These are phyloP conservation scores for Endoconidiophora laricicola DNA, from an alignment of 2,329 filamentous ascomycete species.

Conservation along the genomic window DNA sequence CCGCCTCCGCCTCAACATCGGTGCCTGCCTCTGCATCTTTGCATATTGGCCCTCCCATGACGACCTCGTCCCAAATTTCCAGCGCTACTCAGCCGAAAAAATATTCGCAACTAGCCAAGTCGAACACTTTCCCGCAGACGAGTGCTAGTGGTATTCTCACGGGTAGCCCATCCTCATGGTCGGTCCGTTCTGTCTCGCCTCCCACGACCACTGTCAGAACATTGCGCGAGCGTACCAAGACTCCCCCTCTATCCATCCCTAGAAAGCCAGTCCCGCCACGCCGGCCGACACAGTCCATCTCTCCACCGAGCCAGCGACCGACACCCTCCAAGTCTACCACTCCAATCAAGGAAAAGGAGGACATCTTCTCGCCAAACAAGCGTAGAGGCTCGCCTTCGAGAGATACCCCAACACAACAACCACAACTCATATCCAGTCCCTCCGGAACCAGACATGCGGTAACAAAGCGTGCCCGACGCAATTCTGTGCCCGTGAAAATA, in stretches of 20 bases:
- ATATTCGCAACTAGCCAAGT: background rate
- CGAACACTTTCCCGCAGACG: no score
- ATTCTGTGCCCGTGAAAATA: constrained; percentile 34
- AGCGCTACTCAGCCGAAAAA: background rate
- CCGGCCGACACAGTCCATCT: no score
- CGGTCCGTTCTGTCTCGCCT: no score
- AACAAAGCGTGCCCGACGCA: constrained; percentile 36
- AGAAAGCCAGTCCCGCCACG: no score
- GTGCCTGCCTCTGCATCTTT: background rate
- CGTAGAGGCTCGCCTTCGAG: constrained; percentile 6
- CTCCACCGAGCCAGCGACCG: background rate
- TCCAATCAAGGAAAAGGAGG: background rate
- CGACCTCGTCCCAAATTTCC: no score
- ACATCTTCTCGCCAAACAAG: constrained; percentile 10
- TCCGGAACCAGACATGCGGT: background rate
- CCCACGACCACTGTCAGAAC: no score
- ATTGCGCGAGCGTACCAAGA: no score
- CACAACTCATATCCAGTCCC: constrained; percentile 7
- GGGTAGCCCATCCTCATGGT: no score
- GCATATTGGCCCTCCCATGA: no score
- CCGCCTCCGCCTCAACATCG: background rate
- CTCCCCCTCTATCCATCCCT: no score
- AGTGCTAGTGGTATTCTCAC: no score
- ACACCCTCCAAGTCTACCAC: background rate
- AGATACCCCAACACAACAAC: constrained; percentile 18